Conservation (phyloP, 768 basidiomycete species). For the Pisolithus marmoratus region DNA sequence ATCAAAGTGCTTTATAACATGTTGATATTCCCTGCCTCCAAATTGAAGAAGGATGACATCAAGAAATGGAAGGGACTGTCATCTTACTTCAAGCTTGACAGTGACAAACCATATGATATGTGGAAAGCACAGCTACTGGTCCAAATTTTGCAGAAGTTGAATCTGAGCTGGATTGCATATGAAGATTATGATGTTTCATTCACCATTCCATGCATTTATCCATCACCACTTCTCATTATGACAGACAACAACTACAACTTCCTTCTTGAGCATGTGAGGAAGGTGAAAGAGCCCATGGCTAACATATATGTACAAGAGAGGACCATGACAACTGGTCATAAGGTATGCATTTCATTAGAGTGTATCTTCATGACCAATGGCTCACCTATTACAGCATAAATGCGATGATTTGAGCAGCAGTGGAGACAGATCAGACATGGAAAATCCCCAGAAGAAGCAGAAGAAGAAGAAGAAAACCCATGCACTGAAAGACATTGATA, state of each 20-base stretch:
- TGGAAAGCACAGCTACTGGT: slow-evolving; percentile 2
- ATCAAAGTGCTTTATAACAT: not conserved
- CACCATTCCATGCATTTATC: not conserved
- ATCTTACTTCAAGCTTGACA: not conserved
- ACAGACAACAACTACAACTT: not conserved
- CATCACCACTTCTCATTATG: not conserved
- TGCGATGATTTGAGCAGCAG: too few species aligned
- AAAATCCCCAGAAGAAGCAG: not conserved
- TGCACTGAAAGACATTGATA: not conserved
- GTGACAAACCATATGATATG: not conserved
- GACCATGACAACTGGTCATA: not conserved
- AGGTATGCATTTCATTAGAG: not conserved
- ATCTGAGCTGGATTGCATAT: not conserved
- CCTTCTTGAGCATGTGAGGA: not conserved
- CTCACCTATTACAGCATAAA: not conserved
- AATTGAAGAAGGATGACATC: not conserved
- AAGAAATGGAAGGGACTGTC: not conserved
- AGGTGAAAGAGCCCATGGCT: not conserved
- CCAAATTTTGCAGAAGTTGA: not conserved
- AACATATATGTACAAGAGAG: not conserved
- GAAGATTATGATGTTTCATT: not conserved
- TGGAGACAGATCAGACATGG: not conserved
- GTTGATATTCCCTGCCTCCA: not conserved
- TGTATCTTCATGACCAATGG: not conserved
- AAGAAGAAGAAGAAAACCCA: not conserved